phyloP scores from a whole-genome alignment of 768 basidiomycete genomes.

The Mrakia hoshinonis region DNA sequence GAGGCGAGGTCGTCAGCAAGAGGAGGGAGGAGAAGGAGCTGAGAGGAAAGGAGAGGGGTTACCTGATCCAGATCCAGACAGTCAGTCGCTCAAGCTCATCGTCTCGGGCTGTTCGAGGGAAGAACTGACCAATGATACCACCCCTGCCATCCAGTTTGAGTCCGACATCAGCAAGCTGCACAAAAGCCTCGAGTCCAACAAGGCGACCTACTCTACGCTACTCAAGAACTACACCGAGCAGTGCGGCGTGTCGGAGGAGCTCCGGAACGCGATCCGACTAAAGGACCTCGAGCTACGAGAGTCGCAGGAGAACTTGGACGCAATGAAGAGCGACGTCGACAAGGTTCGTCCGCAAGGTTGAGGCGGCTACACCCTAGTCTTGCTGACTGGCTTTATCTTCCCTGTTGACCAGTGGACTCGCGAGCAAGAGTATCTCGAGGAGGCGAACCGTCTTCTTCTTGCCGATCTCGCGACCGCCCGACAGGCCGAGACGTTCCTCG shows the following conservation, averaged over 20 bases:
- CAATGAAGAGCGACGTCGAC: constrained; percentile 7
- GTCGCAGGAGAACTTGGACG: constrained; percentile 16
- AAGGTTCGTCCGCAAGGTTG: not conserved
- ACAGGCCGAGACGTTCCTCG: constrained; percentile 25
- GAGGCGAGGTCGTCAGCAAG: not conserved
- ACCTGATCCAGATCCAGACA: constrained; percentile 16
- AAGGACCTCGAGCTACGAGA: constrained; percentile 16
- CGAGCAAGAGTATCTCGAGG: constrained; percentile 16
- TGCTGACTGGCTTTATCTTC: not conserved
- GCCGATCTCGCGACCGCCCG: constrained; percentile 17
- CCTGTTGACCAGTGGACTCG: not conserved
- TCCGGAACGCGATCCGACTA: constrained; percentile 15
- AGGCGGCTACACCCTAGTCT: too few relatives aligned
- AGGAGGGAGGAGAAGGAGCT: constrained; percentile 27
- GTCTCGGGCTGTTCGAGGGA: not conserved
- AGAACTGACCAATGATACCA: not conserved
- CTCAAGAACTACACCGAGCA: constrained; percentile 27
- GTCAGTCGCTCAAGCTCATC: not conserved
- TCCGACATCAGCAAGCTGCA: constrained; percentile 23
- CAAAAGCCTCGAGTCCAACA: constrained; percentile 11
- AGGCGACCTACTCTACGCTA: constrained; percentile 10
- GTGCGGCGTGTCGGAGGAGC: constrained; percentile 19
- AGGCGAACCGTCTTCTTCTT: constrained; percentile 11
- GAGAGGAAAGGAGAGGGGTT: constrained; percentile 13
- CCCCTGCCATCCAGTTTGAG: constrained; percentile 10